Base-by-base conservation (phyloP, 768 basidiomycete species). In the Hygrophorus russula region DNA sequence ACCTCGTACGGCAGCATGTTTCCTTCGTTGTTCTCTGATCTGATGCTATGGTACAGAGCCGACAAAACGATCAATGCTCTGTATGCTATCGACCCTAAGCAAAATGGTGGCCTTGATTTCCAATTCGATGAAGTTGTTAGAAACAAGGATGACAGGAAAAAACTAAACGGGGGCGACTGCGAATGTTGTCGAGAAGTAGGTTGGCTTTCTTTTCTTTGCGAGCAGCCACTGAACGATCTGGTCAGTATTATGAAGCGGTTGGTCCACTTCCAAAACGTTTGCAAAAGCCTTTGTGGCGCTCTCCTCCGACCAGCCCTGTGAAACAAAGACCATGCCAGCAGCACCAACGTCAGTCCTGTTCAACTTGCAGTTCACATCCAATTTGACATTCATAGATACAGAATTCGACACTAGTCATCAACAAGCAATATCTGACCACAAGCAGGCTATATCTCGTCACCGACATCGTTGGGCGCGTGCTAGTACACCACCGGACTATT, bases 401-500 rank as follows among this genome's bases (percentile, higher is more conserved):
- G 53, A 46, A 14, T 19, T 45, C 10, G 41, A 42, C 33, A 50
- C 50, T 27, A 44, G 39, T n/a, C 49, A 45, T 38, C 54, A 56
- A 42, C 50, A 46, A 24, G 62, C 53, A 47, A 70, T 61, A 54
- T 62, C 63, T 10, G 61, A 68, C n/a, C 87, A 85, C 55, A 78
- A 76, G 60, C 71, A 83, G 48, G 62, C 68, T 5, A 80, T 88
- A 39, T 87, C 82, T 30, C 69, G 80, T 24, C 85, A 88, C 57
- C 70, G 82, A 12, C 70, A 78, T 46, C 70, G 78, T 14, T 89
- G 83, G 85, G 68, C 68, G 20, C 69, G 76, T 36, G 69, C 79
- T 1, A 71, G 68, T 39, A 91, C 88, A 1, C 92, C 92, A 9
- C 89, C 88, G 0, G 79, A 77, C 12, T 94, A 87, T 60, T 93